Percentiles rank a stretch among this genome's conserved stretches.
These are phyloP conservation scores for Martensiomyces pterosporus DNA, from an alignment of 192 early-diverging fungal species.

Conservation along the genomic window DNA sequence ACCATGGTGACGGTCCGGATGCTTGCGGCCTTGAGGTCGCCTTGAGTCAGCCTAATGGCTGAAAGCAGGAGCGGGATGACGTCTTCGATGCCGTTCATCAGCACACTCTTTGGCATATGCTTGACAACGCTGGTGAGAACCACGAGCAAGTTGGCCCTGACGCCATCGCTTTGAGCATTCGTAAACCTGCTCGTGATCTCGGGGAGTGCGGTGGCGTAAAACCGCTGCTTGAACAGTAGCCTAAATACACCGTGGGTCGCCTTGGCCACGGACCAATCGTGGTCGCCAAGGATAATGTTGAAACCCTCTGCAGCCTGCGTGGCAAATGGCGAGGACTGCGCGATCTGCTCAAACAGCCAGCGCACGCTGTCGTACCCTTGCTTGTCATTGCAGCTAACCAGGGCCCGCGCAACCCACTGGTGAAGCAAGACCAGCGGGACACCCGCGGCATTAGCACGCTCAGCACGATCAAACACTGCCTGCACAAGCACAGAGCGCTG, in stretches of 20 bases:
- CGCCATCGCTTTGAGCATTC: conserved; percentile 22
- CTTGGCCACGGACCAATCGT: conserved; percentile 66
- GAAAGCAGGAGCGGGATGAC: conserved; percentile 77
- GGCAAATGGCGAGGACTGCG: conserved; percentile 4
- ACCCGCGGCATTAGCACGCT: neutral
- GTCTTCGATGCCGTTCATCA: conserved; percentile 70
- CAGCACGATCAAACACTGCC: conserved; percentile 7
- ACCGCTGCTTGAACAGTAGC: conserved; percentile 79
- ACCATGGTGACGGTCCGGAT: conserved; percentile 74
- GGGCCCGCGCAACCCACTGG: conserved; percentile 42
- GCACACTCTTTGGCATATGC: conserved; percentile 77
- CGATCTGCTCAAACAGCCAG: conserved; percentile 32
- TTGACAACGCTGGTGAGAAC: conserved; percentile 78
- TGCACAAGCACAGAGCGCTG: conserved; percentile 25
- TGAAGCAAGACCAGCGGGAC: conserved; percentile 14
- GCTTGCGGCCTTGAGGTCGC: conserved; percentile 65
- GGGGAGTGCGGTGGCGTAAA: conserved; percentile 76
- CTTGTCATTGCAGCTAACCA: conserved; percentile 41
- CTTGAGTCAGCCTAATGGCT: conserved; percentile 63
- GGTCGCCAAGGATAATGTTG: conserved; percentile 70
- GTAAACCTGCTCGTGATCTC: conserved; percentile 57
- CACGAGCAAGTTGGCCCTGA: conserved; percentile 70
- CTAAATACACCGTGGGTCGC: conserved; percentile 46
- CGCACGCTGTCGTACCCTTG: conserved; percentile 30
- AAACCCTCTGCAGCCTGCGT: conserved; percentile 62